These are phyloP conservation scores for Exophiala sp. DNA, from an alignment of 2,329 filamentous ascomycete genomes.

Conservation along the genomic window DNA sequence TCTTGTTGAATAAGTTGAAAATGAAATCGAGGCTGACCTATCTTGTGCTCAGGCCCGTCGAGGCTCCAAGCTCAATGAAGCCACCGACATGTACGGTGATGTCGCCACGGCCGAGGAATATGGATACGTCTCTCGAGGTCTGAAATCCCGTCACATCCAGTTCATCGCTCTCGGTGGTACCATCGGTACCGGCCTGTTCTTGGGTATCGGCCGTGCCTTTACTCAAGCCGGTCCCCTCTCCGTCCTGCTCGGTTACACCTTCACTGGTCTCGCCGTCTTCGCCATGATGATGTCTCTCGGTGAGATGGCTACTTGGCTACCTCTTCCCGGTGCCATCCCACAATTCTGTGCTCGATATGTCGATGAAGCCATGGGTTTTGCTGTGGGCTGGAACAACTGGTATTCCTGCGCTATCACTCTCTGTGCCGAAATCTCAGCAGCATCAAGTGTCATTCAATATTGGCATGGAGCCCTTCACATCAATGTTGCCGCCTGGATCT, in stretches of 20 bases:
- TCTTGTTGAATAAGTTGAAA: too few relatives aligned
- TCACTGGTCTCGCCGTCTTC: constrained; percentile 30
- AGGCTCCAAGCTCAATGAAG: too few relatives aligned
- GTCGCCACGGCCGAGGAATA: constrained; percentile 43
- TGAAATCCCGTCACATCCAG: constrained; percentile 40
- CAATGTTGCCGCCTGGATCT: constrained; percentile 32
- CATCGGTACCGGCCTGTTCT: constrained; percentile 38
- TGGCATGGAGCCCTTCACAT: constrained; percentile 46
- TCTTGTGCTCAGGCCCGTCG: too few relatives aligned
- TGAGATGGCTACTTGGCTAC: constrained; percentile 42
- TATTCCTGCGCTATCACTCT: constrained; percentile 40
- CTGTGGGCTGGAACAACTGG: constrained; percentile 48
- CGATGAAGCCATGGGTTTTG: constrained; percentile 44
- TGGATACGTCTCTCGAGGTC: constrained; percentile 34
- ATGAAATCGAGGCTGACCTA: too few relatives aligned
- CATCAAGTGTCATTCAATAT: constrained; percentile 61
- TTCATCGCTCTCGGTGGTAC: constrained; percentile 38
- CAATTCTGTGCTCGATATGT: constrained; percentile 41
- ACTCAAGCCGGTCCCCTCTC: constrained; percentile 36
- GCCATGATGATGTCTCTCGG: constrained; percentile 40
- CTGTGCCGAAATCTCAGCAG: constrained; percentile 60
- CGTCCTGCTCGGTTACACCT: constrained; percentile 37
- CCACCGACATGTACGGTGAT: constrained; percentile 49
- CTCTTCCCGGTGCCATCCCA: constrained; percentile 40
- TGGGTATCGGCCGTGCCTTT: constrained; percentile 37